Evolutionary conservation across 108 stramenopile genomes (phyloP).

Genomic region (Discostella pseudostelligera): DNA sequence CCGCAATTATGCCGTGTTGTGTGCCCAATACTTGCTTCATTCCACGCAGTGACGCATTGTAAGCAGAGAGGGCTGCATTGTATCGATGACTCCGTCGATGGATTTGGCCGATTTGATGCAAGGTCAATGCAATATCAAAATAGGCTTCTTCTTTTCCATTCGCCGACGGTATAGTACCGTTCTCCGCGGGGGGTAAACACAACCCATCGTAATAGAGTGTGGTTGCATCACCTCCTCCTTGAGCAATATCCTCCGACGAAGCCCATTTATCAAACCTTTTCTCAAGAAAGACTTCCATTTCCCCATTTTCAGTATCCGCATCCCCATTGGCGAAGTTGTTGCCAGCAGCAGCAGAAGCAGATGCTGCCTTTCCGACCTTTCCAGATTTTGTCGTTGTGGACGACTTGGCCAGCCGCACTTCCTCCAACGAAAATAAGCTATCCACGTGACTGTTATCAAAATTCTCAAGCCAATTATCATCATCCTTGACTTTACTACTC

Average conservation of each 20-base stretch:
- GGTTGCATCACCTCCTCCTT: slow-evolving; percentile 3
- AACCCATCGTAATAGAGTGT: slow-evolving; percentile 62
- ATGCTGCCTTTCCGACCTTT: no score
- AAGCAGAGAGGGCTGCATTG: slow-evolving; percentile 64
- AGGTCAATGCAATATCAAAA: slow-evolving; percentile 72
- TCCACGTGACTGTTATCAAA: slow-evolving; percentile 15
- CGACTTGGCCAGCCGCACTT: slow-evolving; percentile 44
- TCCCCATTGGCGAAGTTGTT: neutral
- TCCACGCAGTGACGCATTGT: slow-evolving; percentile 70
- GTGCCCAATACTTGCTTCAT: slow-evolving; percentile 77
- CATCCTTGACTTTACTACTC: slow-evolving; percentile 1
- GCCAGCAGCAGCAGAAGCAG: neutral
- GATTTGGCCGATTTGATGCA: slow-evolving; percentile 82
- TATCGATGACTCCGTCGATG: slow-evolving; percentile 60
- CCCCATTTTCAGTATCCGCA: slow-evolving; percentile 49
- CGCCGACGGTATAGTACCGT: neutral
- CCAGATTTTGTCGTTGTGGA: slow-evolving; percentile 7
- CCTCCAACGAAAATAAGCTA: slow-evolving; percentile 37
- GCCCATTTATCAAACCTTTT: slow-evolving; percentile 37
- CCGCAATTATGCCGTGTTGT: slow-evolving; percentile 75
- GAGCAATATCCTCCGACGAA: slow-evolving; percentile 7
- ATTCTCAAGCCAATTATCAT: slow-evolving; percentile 16
- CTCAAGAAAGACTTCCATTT: slow-evolving; percentile 64
- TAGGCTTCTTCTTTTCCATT: slow-evolving; percentile 45
- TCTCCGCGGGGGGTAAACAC: slow-evolving; percentile 37